Percentiles rank a stretch among this genome's conserved stretches.
These are phyloP conservation scores for Dictyostelium firmibasis DNA, from an alignment of 78 protist genomes.

Conservation along the genomic window DNA sequence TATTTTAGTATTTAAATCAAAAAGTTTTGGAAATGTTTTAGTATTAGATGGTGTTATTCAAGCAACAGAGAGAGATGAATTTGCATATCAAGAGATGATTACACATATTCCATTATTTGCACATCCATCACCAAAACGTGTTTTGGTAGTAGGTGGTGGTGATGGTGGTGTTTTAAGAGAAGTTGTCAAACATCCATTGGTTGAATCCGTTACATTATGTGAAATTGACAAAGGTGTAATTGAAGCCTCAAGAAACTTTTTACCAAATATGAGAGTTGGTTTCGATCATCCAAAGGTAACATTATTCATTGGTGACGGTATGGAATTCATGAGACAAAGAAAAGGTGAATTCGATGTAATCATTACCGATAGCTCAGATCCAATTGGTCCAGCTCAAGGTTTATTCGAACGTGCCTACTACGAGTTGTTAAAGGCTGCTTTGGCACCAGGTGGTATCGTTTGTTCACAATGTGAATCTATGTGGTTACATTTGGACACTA, in stretches of 20 bases:
- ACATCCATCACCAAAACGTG: conserved; percentile 93
- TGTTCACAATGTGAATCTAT: conserved; percentile 94
- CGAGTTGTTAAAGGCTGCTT: conserved; percentile 62
- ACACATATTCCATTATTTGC: conserved; percentile 93
- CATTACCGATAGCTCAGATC: conserved; percentile 97
- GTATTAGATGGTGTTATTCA: conserved; percentile 97
- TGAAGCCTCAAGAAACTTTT: conserved; percentile 82
- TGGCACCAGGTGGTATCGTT: conserved; percentile 91
- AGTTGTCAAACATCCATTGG: conserved; percentile 85
- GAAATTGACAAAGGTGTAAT: conserved; percentile 93
- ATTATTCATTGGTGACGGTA: conserved; percentile 93
- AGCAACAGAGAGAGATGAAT: conserved; percentile 96
- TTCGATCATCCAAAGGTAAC: conserved; percentile 90
- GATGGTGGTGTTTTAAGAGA: conserved; percentile 99
- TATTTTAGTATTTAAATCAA: conserved; percentile 78
- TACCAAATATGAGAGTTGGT: conserved; percentile 85
- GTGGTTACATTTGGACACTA: conserved; percentile 93
- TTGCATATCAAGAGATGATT: conserved; percentile 97
- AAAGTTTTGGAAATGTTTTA: conserved; percentile 95
- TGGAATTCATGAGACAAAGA: conserved; percentile 85
- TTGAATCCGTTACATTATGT: conserved; percentile 89
- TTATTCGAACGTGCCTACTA: conserved; percentile 90
- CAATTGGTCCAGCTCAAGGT: conserved; percentile 94
- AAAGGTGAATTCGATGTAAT: conserved; percentile 92
- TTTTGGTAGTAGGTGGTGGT: conserved; percentile 98